Evolutionary conservation across 352 stramenopile species (phyloP).

Genomic region (Globisporangium solare): DNA sequence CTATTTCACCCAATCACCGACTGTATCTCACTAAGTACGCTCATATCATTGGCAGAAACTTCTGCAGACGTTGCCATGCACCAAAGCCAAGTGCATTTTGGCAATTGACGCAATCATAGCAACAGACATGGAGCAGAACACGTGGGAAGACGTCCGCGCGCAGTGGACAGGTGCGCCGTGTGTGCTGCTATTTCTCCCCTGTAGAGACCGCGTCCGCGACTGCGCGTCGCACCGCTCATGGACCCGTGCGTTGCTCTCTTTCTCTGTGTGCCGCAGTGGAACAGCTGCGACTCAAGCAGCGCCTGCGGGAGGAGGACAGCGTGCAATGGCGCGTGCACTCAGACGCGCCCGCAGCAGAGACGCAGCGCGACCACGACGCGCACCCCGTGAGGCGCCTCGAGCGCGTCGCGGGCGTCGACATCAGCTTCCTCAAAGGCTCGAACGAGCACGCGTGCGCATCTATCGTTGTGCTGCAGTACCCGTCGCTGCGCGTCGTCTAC

Average conservation of each 20-base stretch:
- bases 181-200: background rate
- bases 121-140: background rate
- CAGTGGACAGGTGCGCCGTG: slow-evolving; percentile 11
- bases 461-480: slow-evolving; percentile 72
- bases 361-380: background rate
- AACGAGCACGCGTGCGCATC: slow-evolving; percentile 78
- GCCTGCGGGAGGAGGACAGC: slow-evolving; percentile 36
- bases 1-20: background rate
- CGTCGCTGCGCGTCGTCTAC: slow-evolving; percentile 60
- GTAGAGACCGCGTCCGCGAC: too few species aligned
- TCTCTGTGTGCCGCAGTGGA: slow-evolving; percentile 22
- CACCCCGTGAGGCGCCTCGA: slow-evolving; percentile 15
- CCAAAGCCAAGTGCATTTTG: background rate
- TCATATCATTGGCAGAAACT: too few species aligned
- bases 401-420: slow-evolving; percentile 72
- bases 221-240: background rate
- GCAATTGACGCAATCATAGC: background rate
- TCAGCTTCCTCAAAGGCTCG: slow-evolving; percentile 80
- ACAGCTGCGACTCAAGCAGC: slow-evolving; percentile 56
- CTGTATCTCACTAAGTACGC: too few species aligned
- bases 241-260: background rate
- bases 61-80: too few species aligned
- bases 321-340: slow-evolving; percentile 34
- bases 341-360: background rate
- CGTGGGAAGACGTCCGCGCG: slow-evolving; percentile 3